Conservation (phyloP, 2,329 filamentous ascomycete genomes). For the Thielaviopsis ethacetica region DNA sequence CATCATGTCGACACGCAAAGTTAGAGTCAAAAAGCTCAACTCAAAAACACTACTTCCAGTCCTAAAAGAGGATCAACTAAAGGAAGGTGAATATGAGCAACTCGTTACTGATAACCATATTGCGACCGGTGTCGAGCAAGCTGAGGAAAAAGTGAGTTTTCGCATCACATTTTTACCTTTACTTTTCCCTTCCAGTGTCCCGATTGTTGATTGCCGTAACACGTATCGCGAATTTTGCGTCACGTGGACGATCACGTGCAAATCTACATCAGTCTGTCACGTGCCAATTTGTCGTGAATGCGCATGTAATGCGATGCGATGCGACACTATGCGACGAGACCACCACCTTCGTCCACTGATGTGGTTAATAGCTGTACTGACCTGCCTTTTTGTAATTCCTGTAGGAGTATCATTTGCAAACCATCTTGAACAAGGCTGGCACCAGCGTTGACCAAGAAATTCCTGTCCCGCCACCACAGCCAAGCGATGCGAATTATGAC, state of each 20-base stretch:
- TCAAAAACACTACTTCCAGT: constrained; percentile 78
- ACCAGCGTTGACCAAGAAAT: constrained; percentile 44
- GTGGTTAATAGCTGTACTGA: constrained; percentile 15
- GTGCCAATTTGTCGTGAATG: constrained; percentile 4
- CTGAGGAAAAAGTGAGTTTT: constrained; percentile 82
- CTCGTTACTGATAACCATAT: constrained; percentile 72
- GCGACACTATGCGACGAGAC: no score
- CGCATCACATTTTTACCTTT: constrained; percentile 13
- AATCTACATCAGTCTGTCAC: constrained; percentile 3
- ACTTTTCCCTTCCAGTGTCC: constrained; percentile 7
- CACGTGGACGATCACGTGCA: constrained; percentile 34
- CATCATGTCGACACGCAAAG: constrained; percentile 49
- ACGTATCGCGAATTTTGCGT: constrained; percentile 20
- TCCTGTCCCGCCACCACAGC: constrained; percentile 46
- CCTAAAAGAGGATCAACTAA: constrained; percentile 79
- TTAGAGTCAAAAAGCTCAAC: constrained; percentile 81
- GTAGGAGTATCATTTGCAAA: constrained; percentile 91
- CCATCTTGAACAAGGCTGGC: constrained; percentile 45
- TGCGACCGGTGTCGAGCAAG: constrained; percentile 91
- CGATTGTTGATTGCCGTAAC: constrained; percentile 13
- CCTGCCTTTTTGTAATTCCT: constrained; percentile 6
- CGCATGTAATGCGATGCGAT: not conserved
- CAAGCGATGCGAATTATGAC: constrained; percentile 66
- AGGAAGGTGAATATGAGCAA: constrained; percentile 70
- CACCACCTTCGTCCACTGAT: no score